A percentile compares a stretch with the other conserved stretches of the same genome.
phyloP scores from a whole-genome alignment of 768 basidiomycete species.

The Tylopilus felleus region DNA sequence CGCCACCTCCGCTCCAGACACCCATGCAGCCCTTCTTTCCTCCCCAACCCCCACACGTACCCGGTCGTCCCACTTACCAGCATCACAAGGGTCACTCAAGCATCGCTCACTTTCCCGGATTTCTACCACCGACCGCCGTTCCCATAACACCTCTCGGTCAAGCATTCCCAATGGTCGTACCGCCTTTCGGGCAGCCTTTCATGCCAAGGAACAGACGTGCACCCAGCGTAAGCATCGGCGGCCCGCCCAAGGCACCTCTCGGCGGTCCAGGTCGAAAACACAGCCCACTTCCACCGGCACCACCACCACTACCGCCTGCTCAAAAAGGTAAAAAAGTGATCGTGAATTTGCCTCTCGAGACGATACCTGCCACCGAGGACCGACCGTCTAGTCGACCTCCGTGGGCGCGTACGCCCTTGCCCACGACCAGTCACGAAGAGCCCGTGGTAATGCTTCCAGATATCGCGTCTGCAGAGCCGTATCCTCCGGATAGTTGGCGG shows the following conservation, averaged over 20 bases:
- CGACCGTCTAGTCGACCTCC: conserved; percentile 41
- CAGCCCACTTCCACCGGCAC: conserved; percentile 53
- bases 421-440: conserved; percentile 33
- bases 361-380: conserved; percentile 36
- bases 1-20: conserved; percentile 53
- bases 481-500: conserved; percentile 65
- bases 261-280: conserved; percentile 78
- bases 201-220: conserved; percentile 63
- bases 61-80: conserved; percentile 45
- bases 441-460: conserved; percentile 30
- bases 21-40: conserved; percentile 72
- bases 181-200: conserved; percentile 47
- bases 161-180: conserved; percentile 52
- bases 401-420: conserved; percentile 64
- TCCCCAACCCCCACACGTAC: conserved; percentile 45
- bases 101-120: conserved; percentile 61
- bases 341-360: conserved; percentile 75
- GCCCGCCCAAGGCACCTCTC: conserved; percentile 83
- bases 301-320: conserved; percentile 31
- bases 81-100: conserved; percentile 58
- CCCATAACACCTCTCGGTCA: conserved; percentile 61
- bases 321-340: conserved; percentile 61
- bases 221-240: conserved; percentile 67
- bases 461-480: conserved; percentile 46
- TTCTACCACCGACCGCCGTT: conserved; percentile 52